phyloP scores from a whole-genome alignment of 192 early-diverging fungal species.

The Rhizophagus clarus region DNA sequence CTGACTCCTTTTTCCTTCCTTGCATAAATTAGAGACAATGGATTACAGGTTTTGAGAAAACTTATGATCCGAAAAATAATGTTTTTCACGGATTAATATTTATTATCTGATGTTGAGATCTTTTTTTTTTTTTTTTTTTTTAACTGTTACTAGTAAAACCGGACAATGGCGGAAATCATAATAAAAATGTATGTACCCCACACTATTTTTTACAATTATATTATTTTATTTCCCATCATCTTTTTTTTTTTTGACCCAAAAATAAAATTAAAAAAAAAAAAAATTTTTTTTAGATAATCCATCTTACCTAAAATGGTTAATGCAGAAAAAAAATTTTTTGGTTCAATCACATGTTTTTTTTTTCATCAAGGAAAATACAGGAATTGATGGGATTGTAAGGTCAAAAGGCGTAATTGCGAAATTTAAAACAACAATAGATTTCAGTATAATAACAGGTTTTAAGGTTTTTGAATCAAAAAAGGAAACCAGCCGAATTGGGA shows the following conservation, averaged over 20 bases:
- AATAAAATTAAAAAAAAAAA: neutral
- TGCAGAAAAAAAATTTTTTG: neutral
- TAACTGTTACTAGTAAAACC: neutral
- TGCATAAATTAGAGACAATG: neutral
- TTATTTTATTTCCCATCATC: neutral
- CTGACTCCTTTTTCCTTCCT: too few species aligned
- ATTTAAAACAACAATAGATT: neutral
- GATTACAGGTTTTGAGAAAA: neutral
- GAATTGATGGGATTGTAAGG: neutral
- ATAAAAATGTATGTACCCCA: neutral
- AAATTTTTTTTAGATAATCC: neutral
- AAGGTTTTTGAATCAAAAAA: neutral
- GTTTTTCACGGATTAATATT: neutral
- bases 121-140: neutral
- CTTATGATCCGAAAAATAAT: neutral
- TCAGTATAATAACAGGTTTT: neutral
- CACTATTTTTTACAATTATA: neutral
- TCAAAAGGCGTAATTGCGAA: neutral
- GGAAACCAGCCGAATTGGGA: neutral
- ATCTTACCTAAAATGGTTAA: neutral
- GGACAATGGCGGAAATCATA: neutral
- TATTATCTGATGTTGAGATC: neutral
- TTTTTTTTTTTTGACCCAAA: neutral
- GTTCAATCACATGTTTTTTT: neutral
- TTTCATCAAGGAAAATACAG: neutral